Percentiles rank a stretch among this genome's conserved stretches.
phyloP scores from a whole-genome alignment of 345 rosid genomes.

The Tarenaya hassleriana region DNA sequence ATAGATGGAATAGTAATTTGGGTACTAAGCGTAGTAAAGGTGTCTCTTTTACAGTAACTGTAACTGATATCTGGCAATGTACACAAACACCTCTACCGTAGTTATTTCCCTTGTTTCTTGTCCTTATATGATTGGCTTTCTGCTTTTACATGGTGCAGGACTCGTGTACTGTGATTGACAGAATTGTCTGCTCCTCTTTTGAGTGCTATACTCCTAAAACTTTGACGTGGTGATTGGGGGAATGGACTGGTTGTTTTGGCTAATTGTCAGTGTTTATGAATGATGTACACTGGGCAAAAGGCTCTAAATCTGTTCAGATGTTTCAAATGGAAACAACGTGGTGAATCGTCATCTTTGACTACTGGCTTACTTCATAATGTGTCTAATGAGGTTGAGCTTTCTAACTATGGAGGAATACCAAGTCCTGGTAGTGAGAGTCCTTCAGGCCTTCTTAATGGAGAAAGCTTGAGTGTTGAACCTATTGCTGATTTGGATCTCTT shows the following conservation, averaged over 20 bases:
- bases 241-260: constrained; percentile 75
- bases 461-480: constrained; percentile 68
- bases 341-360: constrained; percentile 64
- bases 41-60: not conserved
- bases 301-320: constrained; percentile 49
- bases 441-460: constrained; percentile 89
- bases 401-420: constrained; percentile 67
- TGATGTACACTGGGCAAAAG: constrained; percentile 79
- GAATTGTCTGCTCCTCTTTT: constrained; percentile 15
- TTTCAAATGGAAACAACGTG: constrained; percentile 57
- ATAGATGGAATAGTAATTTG: constrained; percentile 7
- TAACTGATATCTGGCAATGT: not conserved
- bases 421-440: constrained; percentile 99
- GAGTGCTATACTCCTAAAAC: not conserved
- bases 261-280: constrained; percentile 46
- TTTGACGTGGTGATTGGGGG: constrained; percentile 35
- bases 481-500: constrained; percentile 93
- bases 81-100: not conserved
- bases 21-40: not conserved
- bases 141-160: constrained; percentile 17
- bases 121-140: constrained; percentile 8
- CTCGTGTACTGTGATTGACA: not conserved
- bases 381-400: constrained; percentile 86
- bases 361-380: constrained; percentile 72
- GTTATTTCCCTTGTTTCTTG: not conserved